phyloP scores from a whole-genome alignment of 2,329 filamentous ascomycete species.

The Diaporthe aspalathi region DNA sequence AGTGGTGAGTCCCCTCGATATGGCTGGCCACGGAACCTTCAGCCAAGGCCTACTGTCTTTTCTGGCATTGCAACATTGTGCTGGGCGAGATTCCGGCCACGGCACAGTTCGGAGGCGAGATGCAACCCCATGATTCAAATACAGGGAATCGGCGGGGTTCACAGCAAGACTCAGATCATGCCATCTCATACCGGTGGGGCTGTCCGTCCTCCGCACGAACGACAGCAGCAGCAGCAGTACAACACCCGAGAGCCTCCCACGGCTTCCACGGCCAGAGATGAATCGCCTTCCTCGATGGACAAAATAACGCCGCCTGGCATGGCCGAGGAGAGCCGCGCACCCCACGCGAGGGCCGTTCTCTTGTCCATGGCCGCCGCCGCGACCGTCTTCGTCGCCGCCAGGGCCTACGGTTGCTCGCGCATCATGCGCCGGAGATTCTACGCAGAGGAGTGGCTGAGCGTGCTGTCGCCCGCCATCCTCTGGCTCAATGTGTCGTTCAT shows the following conservation, averaged over 20 bases:
- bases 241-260: neutral
- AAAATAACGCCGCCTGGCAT: slow-evolving; percentile 12
- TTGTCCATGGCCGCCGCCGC: neutral
- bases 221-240: neutral
- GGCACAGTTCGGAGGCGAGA: neutral
- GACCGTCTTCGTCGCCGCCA: slow-evolving; percentile 16
- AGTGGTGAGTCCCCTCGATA: neutral
- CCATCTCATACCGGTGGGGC: neutral
- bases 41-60: neutral
- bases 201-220: neutral
- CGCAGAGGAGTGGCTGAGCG: slow-evolving; percentile 19
- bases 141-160: neutral
- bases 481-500: slow-evolving; percentile 19
- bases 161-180: neutral
- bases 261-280: neutral
- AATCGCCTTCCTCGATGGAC: neutral
- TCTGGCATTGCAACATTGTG: neutral
- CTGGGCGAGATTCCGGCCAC: neutral
- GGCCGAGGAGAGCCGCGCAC: slow-evolving; percentile 9
- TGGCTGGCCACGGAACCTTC: neutral
- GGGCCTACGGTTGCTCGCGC: slow-evolving; percentile 14
- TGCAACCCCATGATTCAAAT: neutral
- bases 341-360: neutral
- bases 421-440: slow-evolving; percentile 14
- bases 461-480: slow-evolving; percentile 10